Percentiles rank a stretch among this genome's conserved stretches.
Conservation (phyloP, 371 early-diverging fungal genomes). For the Smittium culicis region DNA sequence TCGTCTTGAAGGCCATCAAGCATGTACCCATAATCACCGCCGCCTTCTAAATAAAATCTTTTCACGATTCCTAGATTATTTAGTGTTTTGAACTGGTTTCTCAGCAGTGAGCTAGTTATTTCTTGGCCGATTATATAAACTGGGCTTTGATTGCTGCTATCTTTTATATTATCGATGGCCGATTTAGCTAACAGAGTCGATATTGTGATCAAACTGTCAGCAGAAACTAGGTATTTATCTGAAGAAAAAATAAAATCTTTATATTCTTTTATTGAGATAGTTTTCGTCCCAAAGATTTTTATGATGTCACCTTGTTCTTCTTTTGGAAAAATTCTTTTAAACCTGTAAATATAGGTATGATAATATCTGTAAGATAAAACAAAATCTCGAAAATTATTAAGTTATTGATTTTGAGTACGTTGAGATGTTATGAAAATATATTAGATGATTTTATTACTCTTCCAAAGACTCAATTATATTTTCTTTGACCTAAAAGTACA, state of each 20-base stretch:
- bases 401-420: neutral
- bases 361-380: too few relatives aligned
- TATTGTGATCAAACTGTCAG: conserved; percentile 8
- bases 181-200: neutral
- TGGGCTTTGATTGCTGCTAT: neutral
- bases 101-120: neutral
- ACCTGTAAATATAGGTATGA: too few relatives aligned
- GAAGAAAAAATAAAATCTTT: neutral
- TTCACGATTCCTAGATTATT: conserved; percentile 6
- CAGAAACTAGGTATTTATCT: conserved; percentile 4
- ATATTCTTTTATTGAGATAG: neutral
- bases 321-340: neutral
- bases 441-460: neutral
- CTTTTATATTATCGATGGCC: neutral
- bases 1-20: neutral
- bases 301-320: neutral
- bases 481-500: neutral
- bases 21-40: conserved; percentile 8
- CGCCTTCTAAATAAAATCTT: conserved; percentile 11
- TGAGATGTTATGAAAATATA: neutral
- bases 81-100: conserved; percentile 2
- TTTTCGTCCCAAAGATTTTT: neutral
- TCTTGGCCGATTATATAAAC: conserved; percentile 13
- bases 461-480: neutral
- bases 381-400: neutral